Conservation (phyloP, 2,329 filamentous ascomycete genomes). For the Pleomassaria siparia region DNA sequence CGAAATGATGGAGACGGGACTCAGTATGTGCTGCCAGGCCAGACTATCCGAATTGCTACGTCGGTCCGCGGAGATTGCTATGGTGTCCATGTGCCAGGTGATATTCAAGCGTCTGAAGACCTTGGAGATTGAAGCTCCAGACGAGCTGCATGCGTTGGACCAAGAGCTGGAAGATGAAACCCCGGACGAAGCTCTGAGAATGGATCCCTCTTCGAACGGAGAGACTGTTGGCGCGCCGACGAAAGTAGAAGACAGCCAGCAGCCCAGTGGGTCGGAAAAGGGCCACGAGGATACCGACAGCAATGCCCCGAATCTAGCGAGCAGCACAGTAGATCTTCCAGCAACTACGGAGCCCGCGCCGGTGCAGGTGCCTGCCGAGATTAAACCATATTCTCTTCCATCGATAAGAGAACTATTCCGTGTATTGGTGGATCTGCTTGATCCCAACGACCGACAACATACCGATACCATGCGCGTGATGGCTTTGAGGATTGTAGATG, state of each 20-base stretch:
- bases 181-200: conserved; percentile 72
- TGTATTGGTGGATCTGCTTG: conserved; percentile 88
- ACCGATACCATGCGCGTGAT: conserved; percentile 96
- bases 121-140: conserved; percentile 73
- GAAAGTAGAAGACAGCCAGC: conserved; percentile 39
- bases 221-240: conserved; percentile 50
- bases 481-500: conserved; percentile 95
- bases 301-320: conserved; percentile 41
- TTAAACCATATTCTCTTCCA: conserved; percentile 88
- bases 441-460: conserved; percentile 89
- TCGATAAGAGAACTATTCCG: conserved; percentile 94
- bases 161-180: conserved; percentile 64
- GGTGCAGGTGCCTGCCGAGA: conserved; percentile 53
- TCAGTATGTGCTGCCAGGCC: conserved; percentile 95
- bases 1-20: conserved; percentile 97
- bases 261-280: conserved; percentile 34
- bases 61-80: conserved; percentile 89
- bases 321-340: conserved; percentile 48
- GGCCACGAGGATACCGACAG: conserved; percentile 40
- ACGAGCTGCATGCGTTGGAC: conserved; percentile 66
- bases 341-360: conserved; percentile 41
- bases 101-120: conserved; percentile 94
- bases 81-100: conserved; percentile 99
- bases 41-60: conserved; percentile 88
- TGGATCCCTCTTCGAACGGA: conserved; percentile 75